These are phyloP conservation scores for Corymbia maculata DNA, from an alignment of 345 rosid genomes.

Conservation along the genomic window DNA sequence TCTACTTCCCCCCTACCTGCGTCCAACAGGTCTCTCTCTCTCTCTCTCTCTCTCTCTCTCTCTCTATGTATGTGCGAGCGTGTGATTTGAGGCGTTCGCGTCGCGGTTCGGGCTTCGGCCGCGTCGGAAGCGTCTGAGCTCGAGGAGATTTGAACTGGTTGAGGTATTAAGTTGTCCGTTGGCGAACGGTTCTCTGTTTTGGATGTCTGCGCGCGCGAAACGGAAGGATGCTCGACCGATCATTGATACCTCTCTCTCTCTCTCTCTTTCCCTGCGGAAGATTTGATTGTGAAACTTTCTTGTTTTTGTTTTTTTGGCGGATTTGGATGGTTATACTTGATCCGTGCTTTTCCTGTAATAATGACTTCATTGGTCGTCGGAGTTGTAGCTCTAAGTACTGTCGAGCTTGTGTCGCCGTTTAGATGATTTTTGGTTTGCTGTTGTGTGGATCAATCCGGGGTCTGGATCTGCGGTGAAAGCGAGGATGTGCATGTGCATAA, in stretches of 20 bases:
- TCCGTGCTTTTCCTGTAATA: background rate
- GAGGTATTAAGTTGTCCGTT: background rate
- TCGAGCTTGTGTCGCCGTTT: background rate
- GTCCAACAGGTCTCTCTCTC: conserved; percentile 66
- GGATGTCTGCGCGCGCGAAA: background rate
- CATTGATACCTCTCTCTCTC: background rate
- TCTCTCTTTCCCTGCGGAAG: background rate
- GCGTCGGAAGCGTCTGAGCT: background rate
- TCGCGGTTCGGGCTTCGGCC: background rate
- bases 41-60: background rate
- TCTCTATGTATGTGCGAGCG: background rate
- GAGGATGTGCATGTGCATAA: background rate
- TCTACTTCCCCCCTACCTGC: conserved; percentile 96
- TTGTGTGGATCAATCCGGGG: background rate
- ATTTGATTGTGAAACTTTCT: background rate
- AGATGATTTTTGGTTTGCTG: background rate
- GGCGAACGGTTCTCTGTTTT: background rate
- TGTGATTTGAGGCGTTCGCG: background rate
- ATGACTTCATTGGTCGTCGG: background rate
- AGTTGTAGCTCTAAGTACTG: background rate
- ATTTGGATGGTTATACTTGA: background rate
- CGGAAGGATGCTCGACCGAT: background rate
- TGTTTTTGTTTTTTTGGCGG: background rate
- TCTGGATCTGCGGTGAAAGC: background rate
- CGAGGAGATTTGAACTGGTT: background rate